These are phyloP conservation scores for Sarcocystis neurona DNA, from an alignment of 169 alveolate species.

Conservation along the genomic window DNA sequence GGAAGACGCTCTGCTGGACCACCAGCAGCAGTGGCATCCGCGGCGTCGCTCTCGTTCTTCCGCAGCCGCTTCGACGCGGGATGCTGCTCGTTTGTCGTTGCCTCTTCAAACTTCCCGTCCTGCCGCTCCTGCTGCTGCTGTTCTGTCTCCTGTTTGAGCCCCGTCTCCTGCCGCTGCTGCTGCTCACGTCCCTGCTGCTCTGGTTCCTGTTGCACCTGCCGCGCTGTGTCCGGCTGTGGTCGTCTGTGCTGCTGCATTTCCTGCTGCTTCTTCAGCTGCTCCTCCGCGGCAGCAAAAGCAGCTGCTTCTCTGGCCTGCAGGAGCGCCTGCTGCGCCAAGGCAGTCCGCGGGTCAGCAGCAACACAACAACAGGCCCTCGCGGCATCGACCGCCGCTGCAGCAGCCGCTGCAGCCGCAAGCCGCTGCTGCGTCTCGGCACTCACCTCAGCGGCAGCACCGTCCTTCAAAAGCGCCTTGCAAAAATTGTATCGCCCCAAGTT, in stretches of 20 bases:
- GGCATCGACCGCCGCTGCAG: constrained; percentile 21
- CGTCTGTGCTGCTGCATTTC: constrained; percentile 31
- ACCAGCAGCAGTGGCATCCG: too few species aligned
- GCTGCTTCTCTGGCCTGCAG: neutral
- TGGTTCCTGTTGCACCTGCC: constrained; percentile 3
- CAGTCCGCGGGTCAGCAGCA: neutral
- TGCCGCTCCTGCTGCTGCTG: neutral
- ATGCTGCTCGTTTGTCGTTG: too few species aligned
- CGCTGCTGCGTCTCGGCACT: too few species aligned
- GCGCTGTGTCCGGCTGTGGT: constrained; percentile 38
- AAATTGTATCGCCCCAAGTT: neutral
- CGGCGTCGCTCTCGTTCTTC: neutral
- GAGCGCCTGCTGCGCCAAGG: neutral
- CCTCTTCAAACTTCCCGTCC: too few species aligned
- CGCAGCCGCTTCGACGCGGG: too few species aligned
- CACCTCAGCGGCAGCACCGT: neutral
- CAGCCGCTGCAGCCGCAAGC: too few species aligned
- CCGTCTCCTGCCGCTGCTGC: constrained; percentile 22
- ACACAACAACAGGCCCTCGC: neutral
- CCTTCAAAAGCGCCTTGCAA: neutral
- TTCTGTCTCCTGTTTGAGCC: constrained; percentile 5
- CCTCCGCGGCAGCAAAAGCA: constrained; percentile 7
- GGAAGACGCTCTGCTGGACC: too few species aligned
- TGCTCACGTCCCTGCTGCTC: constrained; percentile 21
- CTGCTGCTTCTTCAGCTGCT: neutral